Evolutionary conservation across 495 filamentous ascomycete species (phyloP), one percentile per base, ranked within the genome.

Genomic region (Aspergillus ostianus): DNA sequence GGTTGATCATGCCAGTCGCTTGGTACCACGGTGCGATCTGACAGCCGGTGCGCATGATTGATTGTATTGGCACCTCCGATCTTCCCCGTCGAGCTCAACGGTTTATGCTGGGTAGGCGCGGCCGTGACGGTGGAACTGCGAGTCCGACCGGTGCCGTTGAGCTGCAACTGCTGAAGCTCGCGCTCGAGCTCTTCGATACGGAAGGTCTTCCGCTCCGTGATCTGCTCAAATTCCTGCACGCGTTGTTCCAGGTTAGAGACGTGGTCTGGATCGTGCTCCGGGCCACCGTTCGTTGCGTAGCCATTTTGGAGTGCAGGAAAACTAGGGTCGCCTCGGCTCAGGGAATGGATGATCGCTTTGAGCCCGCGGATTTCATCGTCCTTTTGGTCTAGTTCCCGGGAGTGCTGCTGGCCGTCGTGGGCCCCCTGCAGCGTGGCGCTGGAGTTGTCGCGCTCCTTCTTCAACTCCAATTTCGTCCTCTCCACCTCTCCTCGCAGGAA

Each of bases 291-390:
- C 5, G 44, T 48, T 13, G 56, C 57, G 23, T 55, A 45, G 46
- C 65, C 70, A 61, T 73, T 73, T 29, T 59, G 65, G 26, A 71
- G 27, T 23, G 62, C 63, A 36, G 67, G 64, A 10, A 71, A 60
- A 62, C 73, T 53, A 79, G 84, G 53, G 83, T 85, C 56, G 80
- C 80, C 90, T 49, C 89, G 78, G 67, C 91, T 96, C 32, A 98
- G 77, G 10, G 92, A 96, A 72, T 98, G 94, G 51, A 98, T 97
- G 66, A 98, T 98, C 41, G 94, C 94, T 74, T 98, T 98, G 54
- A 98, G 78, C 46, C 94, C 95, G 29, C 93, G 84, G 64, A 98
- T 98, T 75, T 98, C 94, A 62, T 98, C 95, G 63, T 98, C 95
- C 66, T 93, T 90, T 68, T 96, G 91, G 62, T 96, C 93, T 20